Conservation (phyloP, 768 basidiomycete genomes). For the Lactarius sp. region DNA sequence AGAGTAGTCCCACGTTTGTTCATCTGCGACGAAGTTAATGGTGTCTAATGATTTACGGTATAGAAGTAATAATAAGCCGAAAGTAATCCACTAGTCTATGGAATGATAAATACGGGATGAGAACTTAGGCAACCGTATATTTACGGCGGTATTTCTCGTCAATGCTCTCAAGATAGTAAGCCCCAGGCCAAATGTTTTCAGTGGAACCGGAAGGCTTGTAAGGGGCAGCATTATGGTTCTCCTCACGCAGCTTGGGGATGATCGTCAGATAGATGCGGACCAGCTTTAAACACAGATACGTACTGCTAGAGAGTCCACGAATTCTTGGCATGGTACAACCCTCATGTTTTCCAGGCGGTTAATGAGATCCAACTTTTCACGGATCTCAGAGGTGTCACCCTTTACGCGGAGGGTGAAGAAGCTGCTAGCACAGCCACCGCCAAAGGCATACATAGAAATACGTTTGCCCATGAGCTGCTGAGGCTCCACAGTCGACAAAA, state of each 20-base stretch:
- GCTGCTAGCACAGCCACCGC: slow-evolving; percentile 88
- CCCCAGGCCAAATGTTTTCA: slow-evolving; percentile 91
- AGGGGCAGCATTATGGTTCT: slow-evolving; percentile 86
- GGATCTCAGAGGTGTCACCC: slow-evolving; percentile 82
- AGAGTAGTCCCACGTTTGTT: neutral
- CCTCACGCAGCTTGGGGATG: slow-evolving; percentile 69
- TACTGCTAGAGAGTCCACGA: slow-evolving; percentile 76
- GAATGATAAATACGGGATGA: neutral
- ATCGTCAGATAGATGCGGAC: neutral
- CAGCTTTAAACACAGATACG: slow-evolving; percentile 1
- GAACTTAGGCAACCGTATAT: slow-evolving; percentile 41
- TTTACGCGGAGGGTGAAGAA: slow-evolving; percentile 88
- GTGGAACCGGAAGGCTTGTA: slow-evolving; percentile 83
- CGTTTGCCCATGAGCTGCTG: slow-evolving; percentile 73
- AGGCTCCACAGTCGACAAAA: slow-evolving; percentile 71
- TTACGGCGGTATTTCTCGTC: slow-evolving; percentile 90
- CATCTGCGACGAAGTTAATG: slow-evolving; percentile 4
- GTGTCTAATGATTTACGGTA: slow-evolving; percentile 13
- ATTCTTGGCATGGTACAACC: slow-evolving; percentile 89
- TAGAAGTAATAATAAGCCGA: slow-evolving; percentile 3
- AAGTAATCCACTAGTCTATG: slow-evolving; percentile 2
- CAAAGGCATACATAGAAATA: slow-evolving; percentile 93
- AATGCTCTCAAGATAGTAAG: slow-evolving; percentile 88
- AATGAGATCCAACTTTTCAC: slow-evolving; percentile 74
- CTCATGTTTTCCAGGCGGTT: slow-evolving; percentile 78